Percentiles rank a stretch among this genome's conserved stretches.
These are phyloP conservation scores for Przewalskia tangutica DNA, from an alignment of 257 asterid species.

Conservation along the genomic window DNA sequence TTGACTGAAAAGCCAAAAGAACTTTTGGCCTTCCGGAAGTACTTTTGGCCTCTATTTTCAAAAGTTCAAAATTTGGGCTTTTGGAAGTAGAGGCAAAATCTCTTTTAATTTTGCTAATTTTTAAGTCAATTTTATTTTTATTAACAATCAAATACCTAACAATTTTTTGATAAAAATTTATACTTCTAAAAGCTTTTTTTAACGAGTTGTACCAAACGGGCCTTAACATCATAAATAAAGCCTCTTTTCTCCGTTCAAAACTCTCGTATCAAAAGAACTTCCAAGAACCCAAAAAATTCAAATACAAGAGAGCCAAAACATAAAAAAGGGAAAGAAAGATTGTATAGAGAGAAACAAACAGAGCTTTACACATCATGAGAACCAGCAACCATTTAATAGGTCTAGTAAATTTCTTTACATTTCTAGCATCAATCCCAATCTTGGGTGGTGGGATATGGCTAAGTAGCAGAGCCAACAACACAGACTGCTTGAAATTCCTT, in stretches of 20 bases:
- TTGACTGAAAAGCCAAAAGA: too few relatives aligned
- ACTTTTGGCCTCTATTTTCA: too few relatives aligned
- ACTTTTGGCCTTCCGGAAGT: too few relatives aligned
- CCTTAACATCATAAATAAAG: not conserved
- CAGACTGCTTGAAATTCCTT: conserved; percentile 77
- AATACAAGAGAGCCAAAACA: not conserved
- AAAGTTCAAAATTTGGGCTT: too few relatives aligned
- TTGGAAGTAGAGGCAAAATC: too few relatives aligned
- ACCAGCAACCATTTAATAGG: conserved; percentile 68
- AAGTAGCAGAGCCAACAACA: conserved; percentile 77
- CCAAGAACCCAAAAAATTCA: not conserved
- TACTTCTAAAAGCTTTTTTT: too few relatives aligned
- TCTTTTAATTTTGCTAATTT: too few relatives aligned
- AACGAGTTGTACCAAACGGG: too few relatives aligned
- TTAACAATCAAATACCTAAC: too few relatives aligned
- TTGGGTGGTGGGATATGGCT: conserved; percentile 91
- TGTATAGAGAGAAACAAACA: not conserved
- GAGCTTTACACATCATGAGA: conserved; percentile 28
- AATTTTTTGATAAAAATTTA: too few relatives aligned
- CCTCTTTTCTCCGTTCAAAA: not conserved
- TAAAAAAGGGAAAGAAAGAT: too few relatives aligned
- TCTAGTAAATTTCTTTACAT: conserved; percentile 41
- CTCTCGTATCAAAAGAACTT: not conserved
- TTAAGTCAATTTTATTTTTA: too few relatives aligned
- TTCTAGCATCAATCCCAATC: conserved; percentile 62